Evolutionary conservation across 441 rosid species (phyloP).

Genomic region (Kokia cookei): DNA sequence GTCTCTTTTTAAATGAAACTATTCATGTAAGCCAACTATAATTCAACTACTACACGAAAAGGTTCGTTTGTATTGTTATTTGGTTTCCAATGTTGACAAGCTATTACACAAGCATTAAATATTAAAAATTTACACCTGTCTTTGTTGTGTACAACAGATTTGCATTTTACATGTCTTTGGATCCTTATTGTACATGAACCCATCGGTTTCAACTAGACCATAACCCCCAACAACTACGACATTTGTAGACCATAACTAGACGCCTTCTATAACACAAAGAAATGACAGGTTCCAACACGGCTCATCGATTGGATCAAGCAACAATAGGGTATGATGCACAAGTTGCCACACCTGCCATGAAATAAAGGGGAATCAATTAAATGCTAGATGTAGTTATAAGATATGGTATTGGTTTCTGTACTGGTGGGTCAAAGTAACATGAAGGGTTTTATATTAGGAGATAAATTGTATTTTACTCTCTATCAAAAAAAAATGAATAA

Average conservation of each 20-base stretch:
- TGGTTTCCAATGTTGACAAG: neutral
- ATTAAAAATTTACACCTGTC: neutral
- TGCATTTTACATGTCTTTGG: neutral
- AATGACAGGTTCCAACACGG: neutral
- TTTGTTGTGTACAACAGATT: neutral
- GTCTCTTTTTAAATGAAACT: slow-evolving; percentile 73
- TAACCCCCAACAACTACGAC: neutral
- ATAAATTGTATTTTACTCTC: no score
- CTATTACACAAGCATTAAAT: neutral
- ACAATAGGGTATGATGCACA: slow-evolving; percentile 91
- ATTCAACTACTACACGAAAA: neutral
- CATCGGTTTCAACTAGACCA: neutral
- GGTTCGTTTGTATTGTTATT: slow-evolving; percentile 17
- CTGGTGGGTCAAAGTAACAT: no score
- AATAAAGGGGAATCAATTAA: neutral
- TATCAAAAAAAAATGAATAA: no score
- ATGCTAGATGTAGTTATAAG: neutral
- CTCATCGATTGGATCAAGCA: slow-evolving; percentile 27
- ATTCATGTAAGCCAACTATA: slow-evolving; percentile 48
- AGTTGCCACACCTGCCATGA: slow-evolving; percentile 67
- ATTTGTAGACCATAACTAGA: neutral
- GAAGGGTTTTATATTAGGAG: no score
- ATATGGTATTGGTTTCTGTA: no score
- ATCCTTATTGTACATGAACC: neutral
- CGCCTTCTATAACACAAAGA: neutral